Evolutionary conservation across 768 basidiomycete genomes (phyloP), one percentile per base, ranked within the genome.

Genomic region (Kwoniella sp.): DNA sequence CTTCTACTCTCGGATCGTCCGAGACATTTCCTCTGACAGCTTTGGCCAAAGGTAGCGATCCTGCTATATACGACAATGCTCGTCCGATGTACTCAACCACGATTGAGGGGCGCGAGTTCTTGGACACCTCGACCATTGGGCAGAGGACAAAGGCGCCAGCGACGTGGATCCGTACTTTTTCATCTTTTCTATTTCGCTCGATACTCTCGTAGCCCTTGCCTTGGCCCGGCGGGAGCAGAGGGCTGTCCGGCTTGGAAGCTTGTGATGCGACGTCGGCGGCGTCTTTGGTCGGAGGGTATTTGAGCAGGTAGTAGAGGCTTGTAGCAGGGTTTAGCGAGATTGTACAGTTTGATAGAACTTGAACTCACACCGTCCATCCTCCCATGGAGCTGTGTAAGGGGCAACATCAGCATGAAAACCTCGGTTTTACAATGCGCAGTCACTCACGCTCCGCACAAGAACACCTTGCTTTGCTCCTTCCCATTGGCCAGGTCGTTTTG

Each of bases 1-100:
- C 78, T 57, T 82, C 81, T 2, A 82, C 81, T 38, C 77, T 71
- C 1, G 82, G 82, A 73, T 83, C 82, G 64, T 82, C 81, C 57
- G 76, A 80, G 8, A 77, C 79, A 22, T 80, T 81, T 25, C 82
- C 79, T 61, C 76, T 38, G 2, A 81, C 69, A 50, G 76, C 74
- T 56, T 79, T 59, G 2, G 78, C 77, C 17, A 82, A 59, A 9
- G 81, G 79, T 8, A 80, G 55, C 1, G 72, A 62, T 23, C 75
- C 77, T 5, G 78, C 79, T 31, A 82, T 63, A 30, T 66, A 74
- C 23, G 67, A 61, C 15, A 82, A 53, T 0, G 66, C 71, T 30
- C 74, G 54, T 1, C 67, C 82, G 25, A 79, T 65, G 9, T 55
- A 55, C 31, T 78, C 73, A 12, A 76, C 58, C 20, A 80, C n/a